Conservation (phyloP, 2,329 filamentous ascomycete genomes). For the Madurella mycetomatis region DNA sequence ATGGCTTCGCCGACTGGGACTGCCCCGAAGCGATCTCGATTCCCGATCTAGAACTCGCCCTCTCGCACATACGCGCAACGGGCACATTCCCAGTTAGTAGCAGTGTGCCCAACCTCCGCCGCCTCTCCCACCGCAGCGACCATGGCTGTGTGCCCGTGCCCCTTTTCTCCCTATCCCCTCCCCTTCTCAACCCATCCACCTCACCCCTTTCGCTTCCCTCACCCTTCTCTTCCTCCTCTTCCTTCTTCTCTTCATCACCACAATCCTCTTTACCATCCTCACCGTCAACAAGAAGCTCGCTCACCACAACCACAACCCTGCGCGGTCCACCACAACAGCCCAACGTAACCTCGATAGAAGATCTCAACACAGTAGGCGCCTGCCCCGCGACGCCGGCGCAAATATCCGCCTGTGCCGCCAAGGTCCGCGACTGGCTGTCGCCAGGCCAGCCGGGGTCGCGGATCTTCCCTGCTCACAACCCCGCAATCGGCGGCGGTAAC, state of each 20-base stretch:
- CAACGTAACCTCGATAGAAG: slow-evolving; percentile 53
- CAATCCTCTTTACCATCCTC: slow-evolving; percentile 27
- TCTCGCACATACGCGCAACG: slow-evolving; percentile 65
- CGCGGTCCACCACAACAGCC: slow-evolving; percentile 34
- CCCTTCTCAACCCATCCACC: background rate
- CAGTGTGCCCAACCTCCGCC: background rate
- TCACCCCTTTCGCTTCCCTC: background rate
- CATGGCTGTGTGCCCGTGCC: slow-evolving; percentile 23
- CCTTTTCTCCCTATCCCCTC: slow-evolving; percentile 1
- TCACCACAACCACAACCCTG: slow-evolving; percentile 5
- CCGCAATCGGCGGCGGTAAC: too few relatives aligned
- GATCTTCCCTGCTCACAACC: too few relatives aligned
- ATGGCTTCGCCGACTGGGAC: slow-evolving; percentile 83
- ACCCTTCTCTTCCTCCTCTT: background rate
- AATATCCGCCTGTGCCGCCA: slow-evolving; percentile 39
- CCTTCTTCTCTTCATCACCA: background rate
- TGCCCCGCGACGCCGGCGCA: slow-evolving; percentile 48
- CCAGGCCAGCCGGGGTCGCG: slow-evolving; percentile 42
- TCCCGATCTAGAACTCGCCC: slow-evolving; percentile 58
- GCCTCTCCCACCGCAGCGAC: slow-evolving; percentile 26
- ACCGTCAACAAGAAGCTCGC: slow-evolving; percentile 22
- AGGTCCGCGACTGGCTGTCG: slow-evolving; percentile 44
- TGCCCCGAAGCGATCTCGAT: slow-evolving; percentile 76
- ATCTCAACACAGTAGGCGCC: slow-evolving; percentile 56
- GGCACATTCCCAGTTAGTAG: slow-evolving; percentile 59